Evolutionary conservation across 805 yeast species (phyloP), one percentile per base, ranked within the genome.

Genomic region (baker's yeast (Saccharomyces cerevisiae)): DNA sequence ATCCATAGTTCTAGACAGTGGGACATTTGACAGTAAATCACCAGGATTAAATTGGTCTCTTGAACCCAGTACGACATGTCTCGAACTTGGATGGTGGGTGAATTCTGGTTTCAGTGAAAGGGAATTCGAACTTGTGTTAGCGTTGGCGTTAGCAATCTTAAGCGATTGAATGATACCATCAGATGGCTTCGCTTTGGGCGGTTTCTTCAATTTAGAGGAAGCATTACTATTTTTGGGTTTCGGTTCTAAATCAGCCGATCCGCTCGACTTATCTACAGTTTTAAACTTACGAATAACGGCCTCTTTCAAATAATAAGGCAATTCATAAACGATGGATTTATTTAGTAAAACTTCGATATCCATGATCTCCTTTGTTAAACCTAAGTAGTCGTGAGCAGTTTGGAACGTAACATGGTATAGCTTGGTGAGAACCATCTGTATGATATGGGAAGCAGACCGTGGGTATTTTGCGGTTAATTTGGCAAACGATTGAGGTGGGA

Each of bases 361-460:
- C 62, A 87, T 79, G 30, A 92, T 83, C 62, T 90, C 96, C 21
- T 79, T 74, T 0, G 97, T 89, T 24, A 92, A 71, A 0, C 96
- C 97, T 50, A 92, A 74, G 67, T 92, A 94, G 57, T 81, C 79
- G 67, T 91, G 94, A 9, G 94, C 88, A 0, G 97, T 88, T 64
- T 88, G 91, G 69, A 92, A 83, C 0, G 98, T 92, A 8, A 94
- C 97, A 60, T 95, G 80, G 66, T 89, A 89, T 52, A 94, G 76
- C 57, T 96, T 79, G 1, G 96, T 85, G 53, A 92, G 72, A 26
- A 92, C 89, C 81, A 92, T 90, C 62, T 95, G 96, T 13, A 92
- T 92, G 30, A 94, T 91, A 68, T 91, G 97, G 0, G 97, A 88
- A 0, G 97, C 85, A 0, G 96, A 88, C 58, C 87, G 81, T 5